Conservation (phyloP, 2,329 filamentous ascomycete species). For the Ophiostoma sp. region DNA sequence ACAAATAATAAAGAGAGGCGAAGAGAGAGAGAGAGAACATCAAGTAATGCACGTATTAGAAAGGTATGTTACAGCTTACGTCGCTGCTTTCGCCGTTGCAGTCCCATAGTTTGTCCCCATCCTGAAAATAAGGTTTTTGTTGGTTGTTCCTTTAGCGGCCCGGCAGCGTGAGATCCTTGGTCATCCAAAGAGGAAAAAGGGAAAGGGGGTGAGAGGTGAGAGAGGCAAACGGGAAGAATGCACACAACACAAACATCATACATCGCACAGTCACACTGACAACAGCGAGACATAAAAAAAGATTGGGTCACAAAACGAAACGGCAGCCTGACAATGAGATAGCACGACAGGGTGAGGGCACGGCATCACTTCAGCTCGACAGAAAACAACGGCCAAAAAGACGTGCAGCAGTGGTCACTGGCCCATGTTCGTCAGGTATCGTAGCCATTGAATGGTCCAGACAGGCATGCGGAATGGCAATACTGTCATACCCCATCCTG, state of each 20-base stretch:
- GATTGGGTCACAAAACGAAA: not conserved
- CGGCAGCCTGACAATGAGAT: not conserved
- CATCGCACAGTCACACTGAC: not conserved
- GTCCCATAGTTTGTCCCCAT: not conserved
- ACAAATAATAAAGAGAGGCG: not conserved
- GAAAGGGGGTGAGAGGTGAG: not conserved
- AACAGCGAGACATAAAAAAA: not conserved
- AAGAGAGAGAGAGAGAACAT: not conserved
- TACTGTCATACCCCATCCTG: not conserved
- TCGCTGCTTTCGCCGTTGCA: not conserved
- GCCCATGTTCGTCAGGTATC: not conserved
- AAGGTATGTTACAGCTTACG: not conserved
- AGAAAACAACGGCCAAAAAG: not conserved
- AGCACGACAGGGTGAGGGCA: not conserved
- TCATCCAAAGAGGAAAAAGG: not conserved
- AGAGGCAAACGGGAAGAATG: not conserved
- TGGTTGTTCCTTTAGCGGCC: not conserved
- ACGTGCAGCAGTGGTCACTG: not conserved
- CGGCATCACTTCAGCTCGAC: not conserved
- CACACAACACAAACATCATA: not conserved
- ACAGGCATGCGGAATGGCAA: not conserved
- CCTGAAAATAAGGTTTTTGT: not conserved
- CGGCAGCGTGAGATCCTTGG: constrained; percentile 9
- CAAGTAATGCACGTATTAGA: not conserved
- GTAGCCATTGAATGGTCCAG: not conserved